Evolutionary conservation across 148 eudicot genomes (phyloP), one percentile per base, ranked within the genome.

Genomic region (Dysphania ambrosioides): DNA sequence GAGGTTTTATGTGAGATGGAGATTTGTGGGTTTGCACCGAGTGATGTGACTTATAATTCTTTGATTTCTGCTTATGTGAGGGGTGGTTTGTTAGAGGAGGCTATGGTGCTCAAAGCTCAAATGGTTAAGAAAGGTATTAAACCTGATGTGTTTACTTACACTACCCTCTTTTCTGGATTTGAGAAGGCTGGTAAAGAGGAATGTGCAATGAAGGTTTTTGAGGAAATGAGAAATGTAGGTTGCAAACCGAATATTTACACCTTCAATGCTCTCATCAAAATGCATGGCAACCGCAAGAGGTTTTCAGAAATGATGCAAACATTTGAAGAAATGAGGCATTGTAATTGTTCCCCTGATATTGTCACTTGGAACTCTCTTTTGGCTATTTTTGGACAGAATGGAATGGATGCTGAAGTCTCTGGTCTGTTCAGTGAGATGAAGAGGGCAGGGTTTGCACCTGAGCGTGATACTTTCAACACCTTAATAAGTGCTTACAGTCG

Each of bases 101-200:
- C 96, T 5, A 83, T 84, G 89, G 86, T 84, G 81, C 78, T 94
- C 5, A 94, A 90, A 82, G 66, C 53, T 59, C 83, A 90, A 69
- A 94, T 94, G 98, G 68, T 83, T 72, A 87, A 82, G 64, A 91
- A 83, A 69, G 96, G 97, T 71, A 83, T 91, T 31, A 85, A 85
- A 76, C 96, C 97, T 0, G 93, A 94, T 83, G 95, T 94, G 11
- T 89, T 87, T 74, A 91, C 97, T 55, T 94, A 88, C 67, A 94
- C 95, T 31, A 84, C 97, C 19, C 84, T 94, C 35, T 86, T 94
- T 51, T 94, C 98, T 13, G 97, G 98, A 24, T 94, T 88, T 84
- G 97, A 91, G 78, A 94, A 84, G 83, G 88, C 95, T 41, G 98
- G 98, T 56, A 91, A 90, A 77, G 98, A 91, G 78, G 93, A 91